phyloP scores from a whole-genome alignment of 2,329 filamentous ascomycete genomes.

The Fusarium phyllophilum region DNA sequence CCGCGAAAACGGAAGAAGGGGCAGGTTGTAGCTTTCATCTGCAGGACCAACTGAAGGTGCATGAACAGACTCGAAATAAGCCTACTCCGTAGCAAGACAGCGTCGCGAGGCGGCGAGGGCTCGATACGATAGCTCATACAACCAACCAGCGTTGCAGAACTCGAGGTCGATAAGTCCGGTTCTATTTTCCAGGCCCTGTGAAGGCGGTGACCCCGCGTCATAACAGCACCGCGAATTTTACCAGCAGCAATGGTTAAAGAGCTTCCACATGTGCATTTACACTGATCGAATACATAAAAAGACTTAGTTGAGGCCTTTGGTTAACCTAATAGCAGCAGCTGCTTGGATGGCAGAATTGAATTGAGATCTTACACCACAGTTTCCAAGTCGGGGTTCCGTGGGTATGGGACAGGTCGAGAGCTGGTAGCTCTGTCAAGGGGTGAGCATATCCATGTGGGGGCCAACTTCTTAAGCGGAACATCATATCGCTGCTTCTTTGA shows the following conservation, averaged over 20 bases:
- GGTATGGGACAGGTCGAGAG: conserved; percentile 4
- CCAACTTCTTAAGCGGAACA: not conserved
- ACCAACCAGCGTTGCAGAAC: conserved; percentile 27
- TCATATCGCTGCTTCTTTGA: not conserved
- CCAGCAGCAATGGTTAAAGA: conserved; percentile 16
- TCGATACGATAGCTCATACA: conserved; percentile 19
- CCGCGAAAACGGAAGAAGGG: conserved; percentile 9
- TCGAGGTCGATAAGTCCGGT: conserved; percentile 43
- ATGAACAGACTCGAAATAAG: not conserved
- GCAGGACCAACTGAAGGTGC: conserved; percentile 8
- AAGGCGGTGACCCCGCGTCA: conserved; percentile 48
- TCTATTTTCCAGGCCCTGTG: conserved; percentile 40
- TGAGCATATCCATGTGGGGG: conserved; percentile 36
- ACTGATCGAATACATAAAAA: not conserved
- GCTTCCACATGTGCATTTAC: conserved; percentile 1
- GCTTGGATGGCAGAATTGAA: not conserved
- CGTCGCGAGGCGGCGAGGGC: conserved; percentile 4
- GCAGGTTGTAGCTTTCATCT: conserved; percentile 2
- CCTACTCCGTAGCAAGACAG: conserved; percentile 18
- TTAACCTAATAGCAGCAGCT: not conserved
- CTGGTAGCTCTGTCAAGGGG: conserved; percentile 12
- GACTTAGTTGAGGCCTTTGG: not conserved
- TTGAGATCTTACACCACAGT: not conserved
- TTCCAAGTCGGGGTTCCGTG: not conserved
- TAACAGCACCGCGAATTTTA: conserved; percentile 16